A percentile compares a stretch with the other conserved stretches of the same genome.
Evolutionary conservation across 2,329 filamentous ascomycete species (phyloP).

Genomic region (Mollisia scopiformis): DNA sequence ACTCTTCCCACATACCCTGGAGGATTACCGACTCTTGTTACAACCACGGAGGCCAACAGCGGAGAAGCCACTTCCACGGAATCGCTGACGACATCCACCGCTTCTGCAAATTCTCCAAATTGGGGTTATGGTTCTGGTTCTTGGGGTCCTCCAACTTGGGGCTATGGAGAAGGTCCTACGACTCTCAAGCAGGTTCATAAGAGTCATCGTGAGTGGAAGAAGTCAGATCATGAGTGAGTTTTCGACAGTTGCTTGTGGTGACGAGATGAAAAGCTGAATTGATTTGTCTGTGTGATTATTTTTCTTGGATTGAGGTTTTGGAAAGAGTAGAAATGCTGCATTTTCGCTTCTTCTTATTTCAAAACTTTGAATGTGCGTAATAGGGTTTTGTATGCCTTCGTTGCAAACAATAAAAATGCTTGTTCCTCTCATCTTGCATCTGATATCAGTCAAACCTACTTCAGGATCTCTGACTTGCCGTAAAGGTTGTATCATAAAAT

Average conservation of each 20-base stretch:
- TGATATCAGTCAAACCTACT: too few species aligned
- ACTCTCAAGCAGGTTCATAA: slow-evolving; percentile 2
- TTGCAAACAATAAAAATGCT: background rate
- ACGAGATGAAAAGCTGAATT: background rate
- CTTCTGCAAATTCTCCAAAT: background rate
- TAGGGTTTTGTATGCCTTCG: background rate
- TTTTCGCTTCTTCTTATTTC: background rate
- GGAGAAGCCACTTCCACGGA: background rate
- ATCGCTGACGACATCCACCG: background rate
- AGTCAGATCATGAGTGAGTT: background rate
- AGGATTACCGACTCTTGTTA: background rate
- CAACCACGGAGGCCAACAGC: background rate
- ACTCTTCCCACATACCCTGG: background rate
- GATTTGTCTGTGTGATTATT: too few species aligned
- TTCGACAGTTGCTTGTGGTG: background rate
- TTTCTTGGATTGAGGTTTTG: background rate
- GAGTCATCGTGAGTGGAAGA: background rate
- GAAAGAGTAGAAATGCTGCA: background rate
- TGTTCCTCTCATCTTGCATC: too few species aligned
- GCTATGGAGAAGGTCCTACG: background rate
- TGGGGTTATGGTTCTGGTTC: background rate
- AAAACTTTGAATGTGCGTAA: background rate
- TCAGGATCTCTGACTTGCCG: background rate
- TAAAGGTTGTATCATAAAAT: too few species aligned
- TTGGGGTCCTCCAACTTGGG: background rate